Conservation (phyloP, 768 basidiomycete genomes). For the Termitomyces heimii region DNA sequence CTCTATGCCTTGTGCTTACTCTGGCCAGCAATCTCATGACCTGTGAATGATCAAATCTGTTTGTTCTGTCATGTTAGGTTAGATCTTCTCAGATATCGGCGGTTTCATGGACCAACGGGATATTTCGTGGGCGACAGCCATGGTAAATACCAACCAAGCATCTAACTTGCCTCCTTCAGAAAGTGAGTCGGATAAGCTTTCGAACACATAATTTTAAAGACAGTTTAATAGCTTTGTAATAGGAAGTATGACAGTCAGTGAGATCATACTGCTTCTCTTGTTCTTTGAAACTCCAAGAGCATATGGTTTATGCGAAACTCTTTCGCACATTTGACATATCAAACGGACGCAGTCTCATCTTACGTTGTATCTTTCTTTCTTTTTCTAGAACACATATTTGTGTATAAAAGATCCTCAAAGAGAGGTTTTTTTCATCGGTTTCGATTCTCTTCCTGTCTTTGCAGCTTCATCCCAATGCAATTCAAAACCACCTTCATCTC, state of each 20-base stretch:
- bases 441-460: background rate
- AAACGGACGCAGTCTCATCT: background rate
- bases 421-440: background rate
- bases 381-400: background rate
- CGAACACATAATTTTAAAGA: background rate
- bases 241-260: background rate
- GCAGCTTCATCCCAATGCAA: background rate
- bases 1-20: background rate
- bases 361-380: background rate
- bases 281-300: background rate
- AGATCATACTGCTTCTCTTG: background rate
- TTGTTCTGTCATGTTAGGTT: background rate
- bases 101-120: background rate
- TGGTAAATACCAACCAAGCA: background rate
- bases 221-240: background rate
- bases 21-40: background rate
- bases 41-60: background rate
- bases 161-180: background rate
- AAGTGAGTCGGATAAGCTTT: background rate
- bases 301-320: background rate
- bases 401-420: background rate
- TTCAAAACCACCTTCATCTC: constrained; percentile 12
- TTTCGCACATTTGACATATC: background rate
- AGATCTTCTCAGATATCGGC: no score
- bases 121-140: background rate